These are phyloP conservation scores for Kuraishia borneana DNA, from an alignment of 805 yeast genomes.

Conservation along the genomic window DNA sequence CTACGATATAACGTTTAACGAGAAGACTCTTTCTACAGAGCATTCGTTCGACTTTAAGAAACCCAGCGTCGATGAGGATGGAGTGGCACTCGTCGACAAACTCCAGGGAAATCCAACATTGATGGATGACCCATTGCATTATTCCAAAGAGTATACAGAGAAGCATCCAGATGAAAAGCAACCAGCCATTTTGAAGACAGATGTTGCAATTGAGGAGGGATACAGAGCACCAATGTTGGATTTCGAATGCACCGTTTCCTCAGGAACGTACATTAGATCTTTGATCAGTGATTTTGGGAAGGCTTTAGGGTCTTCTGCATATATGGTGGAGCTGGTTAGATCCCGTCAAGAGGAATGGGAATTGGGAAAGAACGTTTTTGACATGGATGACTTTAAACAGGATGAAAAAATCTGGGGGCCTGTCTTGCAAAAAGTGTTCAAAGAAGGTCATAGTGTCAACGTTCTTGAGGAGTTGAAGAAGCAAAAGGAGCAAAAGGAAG, in stretches of 20 bases:
- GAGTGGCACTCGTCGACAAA: slow-evolving; percentile 27
- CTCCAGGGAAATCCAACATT: slow-evolving; percentile 38
- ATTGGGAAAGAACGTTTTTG: slow-evolving; percentile 57
- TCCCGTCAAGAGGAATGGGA: slow-evolving; percentile 78
- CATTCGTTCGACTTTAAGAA: slow-evolving; percentile 41
- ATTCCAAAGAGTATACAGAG: slow-evolving; percentile 43
- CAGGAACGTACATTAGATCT: slow-evolving; percentile 93
- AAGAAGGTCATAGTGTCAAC: slow-evolving; percentile 25
- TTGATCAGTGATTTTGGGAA: slow-evolving; percentile 82
- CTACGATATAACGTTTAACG: slow-evolving; percentile 36
- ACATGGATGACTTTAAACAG: slow-evolving; percentile 50
- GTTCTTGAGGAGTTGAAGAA: slow-evolving; percentile 20
- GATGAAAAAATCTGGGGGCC: slow-evolving; percentile 62
- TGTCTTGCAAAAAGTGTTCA: slow-evolving; percentile 45
- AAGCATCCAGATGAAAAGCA: slow-evolving; percentile 28
- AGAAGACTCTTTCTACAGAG: slow-evolving; percentile 39
- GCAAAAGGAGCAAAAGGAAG: slow-evolving; percentile 1
- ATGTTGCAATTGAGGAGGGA: slow-evolving; percentile 21
- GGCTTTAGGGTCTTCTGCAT: slow-evolving; percentile 69
- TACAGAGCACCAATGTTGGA: slow-evolving; percentile 60
- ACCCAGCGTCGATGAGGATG: slow-evolving; percentile 36
- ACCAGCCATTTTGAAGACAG: slow-evolving; percentile 23
- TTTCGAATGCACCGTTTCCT: slow-evolving; percentile 70
- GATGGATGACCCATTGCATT: slow-evolving; percentile 50
- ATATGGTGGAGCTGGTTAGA: slow-evolving; percentile 78